These are phyloP conservation scores for Globisporangium rhizosaccharum DNA, from an alignment of 352 stramenopile species.

Conservation along the genomic window DNA sequence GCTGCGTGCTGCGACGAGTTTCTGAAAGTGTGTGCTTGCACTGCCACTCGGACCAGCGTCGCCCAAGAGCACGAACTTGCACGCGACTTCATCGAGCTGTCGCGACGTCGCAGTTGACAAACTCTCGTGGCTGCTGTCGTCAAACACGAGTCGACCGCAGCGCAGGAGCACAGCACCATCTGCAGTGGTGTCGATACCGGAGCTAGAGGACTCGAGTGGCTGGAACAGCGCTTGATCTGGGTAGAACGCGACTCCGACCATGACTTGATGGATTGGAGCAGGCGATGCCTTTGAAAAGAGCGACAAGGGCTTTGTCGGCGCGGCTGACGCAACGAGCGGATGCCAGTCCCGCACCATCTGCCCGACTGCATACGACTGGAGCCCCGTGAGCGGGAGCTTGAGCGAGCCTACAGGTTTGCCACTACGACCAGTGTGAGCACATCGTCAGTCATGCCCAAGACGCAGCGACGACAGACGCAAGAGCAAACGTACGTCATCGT, in stretches of 20 bases:
- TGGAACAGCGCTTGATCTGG: slow-evolving; percentile 18
- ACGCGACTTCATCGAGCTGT: slow-evolving; percentile 9
- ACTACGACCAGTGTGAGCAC: slow-evolving; percentile 7
- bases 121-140: not conserved
- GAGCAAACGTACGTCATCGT: slow-evolving; percentile 23
- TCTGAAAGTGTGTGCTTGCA: not conserved
- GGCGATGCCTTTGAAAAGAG: slow-evolving; percentile 9
- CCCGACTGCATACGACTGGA: slow-evolving; percentile 9
- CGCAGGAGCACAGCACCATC: slow-evolving; percentile 1
- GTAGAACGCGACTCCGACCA: slow-evolving; percentile 22
- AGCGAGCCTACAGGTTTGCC: slow-evolving; percentile 27
- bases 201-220: not conserved
- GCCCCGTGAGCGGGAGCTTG: slow-evolving; percentile 23
- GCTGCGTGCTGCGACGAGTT: slow-evolving; percentile 1
- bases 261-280: not conserved
- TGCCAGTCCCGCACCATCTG: slow-evolving; percentile 22
- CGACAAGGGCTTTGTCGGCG: not conserved
- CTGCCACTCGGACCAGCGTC: not conserved
- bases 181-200: not conserved
- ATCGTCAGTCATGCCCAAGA: not conserved
- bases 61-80: slow-evolving; percentile 9
- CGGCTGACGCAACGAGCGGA: slow-evolving; percentile 1
- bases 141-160: slow-evolving; percentile 5
- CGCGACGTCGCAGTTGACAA: not conserved
- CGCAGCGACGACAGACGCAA: not conserved